Percentiles rank a stretch among this genome's conserved stretches.
These are phyloP conservation scores for Allium sativum DNA, from an alignment of 106 monocot species.

Conservation along the genomic window DNA sequence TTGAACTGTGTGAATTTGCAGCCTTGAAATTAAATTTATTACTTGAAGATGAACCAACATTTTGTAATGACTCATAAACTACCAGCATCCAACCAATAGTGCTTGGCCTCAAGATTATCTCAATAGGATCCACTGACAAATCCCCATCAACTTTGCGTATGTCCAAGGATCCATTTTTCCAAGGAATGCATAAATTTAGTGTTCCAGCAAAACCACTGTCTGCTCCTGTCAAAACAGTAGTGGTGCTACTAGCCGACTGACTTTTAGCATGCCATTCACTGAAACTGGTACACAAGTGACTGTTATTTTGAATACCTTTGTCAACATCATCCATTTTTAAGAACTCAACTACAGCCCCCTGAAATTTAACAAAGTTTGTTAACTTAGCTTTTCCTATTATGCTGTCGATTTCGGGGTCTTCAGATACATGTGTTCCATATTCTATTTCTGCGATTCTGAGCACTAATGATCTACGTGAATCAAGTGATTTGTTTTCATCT, in stretches of 20 bases:
- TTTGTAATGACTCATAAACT: slow-evolving; percentile 51
- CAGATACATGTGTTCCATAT: slow-evolving; percentile 71
- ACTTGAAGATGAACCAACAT: slow-evolving; percentile 11
- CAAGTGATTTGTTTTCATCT: slow-evolving; percentile 18
- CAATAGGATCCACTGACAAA: slow-evolving; percentile 63
- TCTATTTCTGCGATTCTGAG: slow-evolving; percentile 71
- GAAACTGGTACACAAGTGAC: slow-evolving; percentile 18
- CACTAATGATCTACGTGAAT: slow-evolving; percentile 35
- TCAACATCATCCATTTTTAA: slow-evolving; percentile 46
- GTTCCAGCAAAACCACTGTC: slow-evolving; percentile 67
- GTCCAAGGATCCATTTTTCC: slow-evolving; percentile 84
- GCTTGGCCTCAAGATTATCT: slow-evolving; percentile 50
- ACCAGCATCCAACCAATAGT: slow-evolving; percentile 52
- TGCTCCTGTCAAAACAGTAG: slow-evolving; percentile 42
- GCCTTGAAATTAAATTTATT: slow-evolving; percentile 6
- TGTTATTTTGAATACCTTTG: not conserved
- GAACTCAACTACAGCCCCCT: slow-evolving; percentile 64
- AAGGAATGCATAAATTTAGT: slow-evolving; percentile 83
- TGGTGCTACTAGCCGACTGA: slow-evolving; percentile 15
- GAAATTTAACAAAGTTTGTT: slow-evolving; percentile 78
- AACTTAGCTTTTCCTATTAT: slow-evolving; percentile 51
- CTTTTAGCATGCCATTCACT: slow-evolving; percentile 19
- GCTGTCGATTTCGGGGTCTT: slow-evolving; percentile 27
- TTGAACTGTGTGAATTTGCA: slow-evolving; percentile 17
- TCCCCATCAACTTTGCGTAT: slow-evolving; percentile 64